Percentiles rank a stretch among this genome's conserved stretches.
phyloP scores from a whole-genome alignment of 208 protist species.

The Leishmania tropica region DNA sequence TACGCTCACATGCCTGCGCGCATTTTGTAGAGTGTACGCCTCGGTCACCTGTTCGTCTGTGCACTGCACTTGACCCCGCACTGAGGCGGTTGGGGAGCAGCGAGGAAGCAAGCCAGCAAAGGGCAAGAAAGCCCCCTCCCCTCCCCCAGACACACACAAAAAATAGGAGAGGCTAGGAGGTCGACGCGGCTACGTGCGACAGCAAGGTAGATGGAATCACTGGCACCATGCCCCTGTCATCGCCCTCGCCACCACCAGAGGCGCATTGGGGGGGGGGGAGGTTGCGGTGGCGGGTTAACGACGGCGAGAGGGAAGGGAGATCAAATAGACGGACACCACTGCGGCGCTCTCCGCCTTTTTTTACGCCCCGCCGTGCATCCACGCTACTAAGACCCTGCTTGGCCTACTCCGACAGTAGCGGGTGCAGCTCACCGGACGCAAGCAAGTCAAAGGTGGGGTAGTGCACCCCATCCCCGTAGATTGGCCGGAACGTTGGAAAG shows the following conservation, averaged over 20 bases:
- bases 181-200: no score
- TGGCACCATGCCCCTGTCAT: background rate
- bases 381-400: no score
- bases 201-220: background rate
- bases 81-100: no score
- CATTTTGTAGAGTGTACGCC: no score
- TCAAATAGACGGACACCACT: background rate
- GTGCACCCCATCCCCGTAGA: constrained; percentile 65
- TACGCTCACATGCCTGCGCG: no score
- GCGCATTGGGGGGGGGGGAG: background rate
- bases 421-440: constrained; percentile 13
- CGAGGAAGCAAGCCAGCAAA: no score
- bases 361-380: background rate
- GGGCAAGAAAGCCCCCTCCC: no score
- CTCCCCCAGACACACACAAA: no score
- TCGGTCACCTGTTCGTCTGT: no score
- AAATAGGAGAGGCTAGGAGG: no score
- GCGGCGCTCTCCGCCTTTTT: background rate
- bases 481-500: constrained; percentile 52
- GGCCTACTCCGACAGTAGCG: constrained; percentile 9
- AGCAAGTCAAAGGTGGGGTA: constrained; percentile 55
- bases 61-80: no score
- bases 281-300: background rate
- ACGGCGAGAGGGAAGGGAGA: background rate
- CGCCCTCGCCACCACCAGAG: background rate